A percentile compares a stretch with the other conserved stretches of the same genome.
Conservation (phyloP, 257 asterid genomes). For the Forsythia suspensa region DNA sequence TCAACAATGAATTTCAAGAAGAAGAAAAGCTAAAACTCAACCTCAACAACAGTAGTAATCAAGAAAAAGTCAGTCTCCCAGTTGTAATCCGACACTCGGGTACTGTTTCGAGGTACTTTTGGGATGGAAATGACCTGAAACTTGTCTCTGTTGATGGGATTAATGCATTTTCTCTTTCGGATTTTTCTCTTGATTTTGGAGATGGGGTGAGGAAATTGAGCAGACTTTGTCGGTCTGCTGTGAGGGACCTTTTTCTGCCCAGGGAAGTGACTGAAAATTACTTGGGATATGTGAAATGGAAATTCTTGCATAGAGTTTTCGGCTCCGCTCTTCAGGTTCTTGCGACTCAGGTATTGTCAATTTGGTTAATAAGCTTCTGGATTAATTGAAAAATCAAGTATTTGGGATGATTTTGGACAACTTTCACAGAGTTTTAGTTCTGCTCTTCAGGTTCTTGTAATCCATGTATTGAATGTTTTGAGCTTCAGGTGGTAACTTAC, state of each 20-base stretch:
- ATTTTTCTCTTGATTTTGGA: constrained; percentile 42
- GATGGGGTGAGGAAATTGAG: constrained; percentile 50
- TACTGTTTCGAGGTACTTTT: constrained; percentile 54
- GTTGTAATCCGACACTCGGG: constrained; percentile 53
- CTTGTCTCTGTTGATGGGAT: constrained; percentile 55
- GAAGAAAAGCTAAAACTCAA: constrained; percentile 29
- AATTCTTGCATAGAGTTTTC: constrained; percentile 84
- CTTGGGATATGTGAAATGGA: constrained; percentile 90
- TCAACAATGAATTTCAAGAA: constrained; percentile 27
- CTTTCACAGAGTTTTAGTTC: neutral
- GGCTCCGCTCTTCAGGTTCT: constrained; percentile 97
- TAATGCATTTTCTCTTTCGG: constrained; percentile 40
- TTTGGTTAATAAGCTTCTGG: neutral
- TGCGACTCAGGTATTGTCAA: constrained; percentile 78
- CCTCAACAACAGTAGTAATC: constrained; percentile 6
- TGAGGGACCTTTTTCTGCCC: constrained; percentile 75
- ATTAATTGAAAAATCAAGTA: neutral
- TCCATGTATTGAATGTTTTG: neutral
- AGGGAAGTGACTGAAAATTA: constrained; percentile 67
- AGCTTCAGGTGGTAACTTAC: neutral
- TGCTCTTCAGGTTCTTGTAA: neutral
- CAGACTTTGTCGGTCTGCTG: constrained; percentile 41
- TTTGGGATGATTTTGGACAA: constrained; percentile 6
- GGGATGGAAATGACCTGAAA: constrained; percentile 72
- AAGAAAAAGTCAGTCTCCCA: constrained; percentile 45